Percentiles rank a stretch among this genome's conserved stretches.
Evolutionary conservation across 306 rosid species (phyloP).

Genomic region (Leucaena leucocephala): DNA sequence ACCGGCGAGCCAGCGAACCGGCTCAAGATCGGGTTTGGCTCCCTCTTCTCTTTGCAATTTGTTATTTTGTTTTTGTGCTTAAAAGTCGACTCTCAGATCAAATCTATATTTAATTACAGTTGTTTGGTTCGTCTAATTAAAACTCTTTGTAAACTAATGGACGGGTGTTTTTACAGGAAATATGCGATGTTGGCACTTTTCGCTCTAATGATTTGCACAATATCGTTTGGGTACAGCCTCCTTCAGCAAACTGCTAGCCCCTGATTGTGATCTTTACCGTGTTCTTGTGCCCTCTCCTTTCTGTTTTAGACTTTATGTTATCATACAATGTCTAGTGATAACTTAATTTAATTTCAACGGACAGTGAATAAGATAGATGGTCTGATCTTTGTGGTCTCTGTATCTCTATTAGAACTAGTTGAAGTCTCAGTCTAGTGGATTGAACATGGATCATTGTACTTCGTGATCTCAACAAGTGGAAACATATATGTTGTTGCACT

Average conservation of each 20-base stretch:
- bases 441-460: constrained; percentile 12
- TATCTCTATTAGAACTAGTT: constrained; percentile 14
- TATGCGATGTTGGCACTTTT: constrained; percentile 51
- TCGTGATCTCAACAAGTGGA: neutral
- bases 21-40: constrained; percentile 58
- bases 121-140: constrained; percentile 15
- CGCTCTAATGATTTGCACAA: constrained; percentile 59
- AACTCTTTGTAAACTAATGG: constrained; percentile 23
- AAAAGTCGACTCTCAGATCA: neutral
- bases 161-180: constrained; percentile 44
- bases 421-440: neutral
- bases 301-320: neutral
- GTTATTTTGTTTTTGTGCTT: neutral
- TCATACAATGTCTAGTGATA: neutral
- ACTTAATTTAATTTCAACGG: neutral
- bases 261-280: constrained; percentile 15
- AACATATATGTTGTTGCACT: neutral
- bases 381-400: neutral
- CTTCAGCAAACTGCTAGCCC: constrained; percentile 32
- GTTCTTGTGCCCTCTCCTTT: neutral
- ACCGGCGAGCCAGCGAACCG: constrained; percentile 82
- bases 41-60: neutral
- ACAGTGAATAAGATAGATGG: neutral
- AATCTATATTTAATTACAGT: neutral
- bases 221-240: constrained; percentile 63